These are phyloP conservation scores for Podospora appendiculata DNA, from an alignment of 495 filamentous ascomycete genomes.

Conservation along the genomic window DNA sequence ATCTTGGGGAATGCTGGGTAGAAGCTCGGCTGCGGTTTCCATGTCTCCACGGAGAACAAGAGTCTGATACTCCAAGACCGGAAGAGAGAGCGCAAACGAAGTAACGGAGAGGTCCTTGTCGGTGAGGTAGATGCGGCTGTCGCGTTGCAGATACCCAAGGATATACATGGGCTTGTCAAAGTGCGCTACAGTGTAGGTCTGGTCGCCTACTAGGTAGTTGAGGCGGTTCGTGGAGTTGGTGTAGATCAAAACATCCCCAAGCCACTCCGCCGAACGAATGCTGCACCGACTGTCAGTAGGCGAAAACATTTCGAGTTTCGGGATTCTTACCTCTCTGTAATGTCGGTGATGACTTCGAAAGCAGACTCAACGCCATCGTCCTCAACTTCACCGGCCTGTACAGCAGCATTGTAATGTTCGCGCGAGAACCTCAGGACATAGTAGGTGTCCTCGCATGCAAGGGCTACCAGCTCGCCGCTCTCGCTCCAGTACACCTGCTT, in stretches of 20 bases:
- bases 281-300: conserved; percentile 29
- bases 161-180: conserved; percentile 94
- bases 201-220: conserved; percentile 96
- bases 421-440: conserved; percentile 88
- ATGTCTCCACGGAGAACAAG: conserved; percentile 92
- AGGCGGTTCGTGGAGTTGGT: conserved; percentile 93
- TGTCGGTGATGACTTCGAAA: conserved; percentile 90
- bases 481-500: conserved; percentile 96
- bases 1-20: conserved; percentile 73
- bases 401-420: conserved; percentile 74
- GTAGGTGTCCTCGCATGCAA: conserved; percentile 93
- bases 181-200: conserved; percentile 97
- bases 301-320: background rate
- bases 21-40: conserved; percentile 80
- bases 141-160: conserved; percentile 88
- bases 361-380: conserved; percentile 98
- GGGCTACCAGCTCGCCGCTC: conserved; percentile 81
- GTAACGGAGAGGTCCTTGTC: conserved; percentile 92
- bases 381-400: conserved; percentile 74
- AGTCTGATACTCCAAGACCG: conserved; percentile 96
- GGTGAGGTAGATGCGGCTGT: conserved; percentile 84
- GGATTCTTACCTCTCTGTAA: conserved; percentile 66
- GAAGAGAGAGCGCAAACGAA: conserved; percentile 84
- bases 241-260: conserved; percentile 98
- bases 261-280: conserved; percentile 93